These are phyloP conservation scores for Moricandia moricandioides DNA, from an alignment of 345 rosid genomes.

Conservation along the genomic window DNA sequence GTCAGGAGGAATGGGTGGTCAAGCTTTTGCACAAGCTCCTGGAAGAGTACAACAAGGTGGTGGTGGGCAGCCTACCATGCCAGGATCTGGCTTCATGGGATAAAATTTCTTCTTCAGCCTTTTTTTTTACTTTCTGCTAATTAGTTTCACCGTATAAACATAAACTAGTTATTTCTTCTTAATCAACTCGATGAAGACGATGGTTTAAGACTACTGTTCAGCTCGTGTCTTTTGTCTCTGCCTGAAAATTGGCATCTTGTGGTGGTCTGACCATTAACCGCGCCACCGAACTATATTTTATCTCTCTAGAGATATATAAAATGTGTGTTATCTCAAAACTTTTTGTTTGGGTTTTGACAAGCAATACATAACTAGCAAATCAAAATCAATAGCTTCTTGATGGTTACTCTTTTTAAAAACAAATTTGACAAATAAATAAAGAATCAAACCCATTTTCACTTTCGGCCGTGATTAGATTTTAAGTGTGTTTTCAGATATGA, in stretches of 20 bases:
- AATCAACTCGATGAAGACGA: conserved; percentile 5
- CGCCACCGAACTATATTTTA: too few relatives aligned
- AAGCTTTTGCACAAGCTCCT: conserved; percentile 71
- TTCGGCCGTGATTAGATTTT: too few relatives aligned
- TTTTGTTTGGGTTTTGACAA: too few relatives aligned
- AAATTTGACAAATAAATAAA: too few relatives aligned
- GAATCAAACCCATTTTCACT: too few relatives aligned
- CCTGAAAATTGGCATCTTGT: not conserved
- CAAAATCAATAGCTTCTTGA: too few relatives aligned
- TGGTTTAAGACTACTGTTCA: conserved; percentile 7
- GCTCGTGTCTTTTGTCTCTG: not conserved
- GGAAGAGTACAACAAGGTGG: conserved; percentile 56
- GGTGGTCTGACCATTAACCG: not conserved
- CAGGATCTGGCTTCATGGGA: conserved; percentile 69
- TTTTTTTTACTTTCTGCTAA: not conserved
- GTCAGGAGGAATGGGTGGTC: conserved; percentile 64
- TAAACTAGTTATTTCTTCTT: not conserved
- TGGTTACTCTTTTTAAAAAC: too few relatives aligned
- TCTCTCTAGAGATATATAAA: too few relatives aligned
- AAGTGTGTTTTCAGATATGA: too few relatives aligned
- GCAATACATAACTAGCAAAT: too few relatives aligned
- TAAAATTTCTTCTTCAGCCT: conserved; percentile 23
- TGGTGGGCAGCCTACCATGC: conserved; percentile 51
- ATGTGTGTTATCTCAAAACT: too few relatives aligned
- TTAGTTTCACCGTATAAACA: conserved; percentile 12